Evolutionary conservation across 1,284 basidiomycete genomes (phyloP), one percentile per base, ranked within the genome.

Genomic region (Cryptococcus sp.): DNA sequence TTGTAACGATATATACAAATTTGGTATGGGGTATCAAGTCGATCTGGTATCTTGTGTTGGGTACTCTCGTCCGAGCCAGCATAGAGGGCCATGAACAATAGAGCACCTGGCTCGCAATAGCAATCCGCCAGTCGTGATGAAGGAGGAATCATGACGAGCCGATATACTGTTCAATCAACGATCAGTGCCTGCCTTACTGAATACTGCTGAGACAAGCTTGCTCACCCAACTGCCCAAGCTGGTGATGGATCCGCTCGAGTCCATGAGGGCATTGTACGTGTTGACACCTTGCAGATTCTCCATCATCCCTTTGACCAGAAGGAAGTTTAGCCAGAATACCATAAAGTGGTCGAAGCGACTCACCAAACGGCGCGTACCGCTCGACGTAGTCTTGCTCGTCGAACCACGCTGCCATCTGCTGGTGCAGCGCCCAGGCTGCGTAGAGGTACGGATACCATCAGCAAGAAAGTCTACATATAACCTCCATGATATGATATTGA

Each of bases 351-450:
- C 15, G 47, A 22, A n/a, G 50, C 50, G 15, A 80, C 83, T 60
- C 61, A 86, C 90, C 89, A 72, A 90, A 93, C 43, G 85, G 84
- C 69, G 85, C 85, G 77, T 87, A 88, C 30, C 80, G 79, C 47
- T 80, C 70, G 49, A 92, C 80, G 71, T 81, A 88, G 46, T 72
- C 52, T 17, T 84, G 82, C 27, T 62, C 59, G 62, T 90, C 82
- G 78, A 88, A 81, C 75, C 82, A 93, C 3, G 60, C 47, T 23
- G 82, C 83, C 39, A 85, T 82, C 7, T 72, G 76, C 40, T 68
- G 64, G 81, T 89, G 86, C 80, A 91, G 88, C 30, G 65, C 62
- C 72, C 78, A 83, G 62, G 67, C 71, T 70, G 51, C 8, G 19
- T 8, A 41, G 22, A 17, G 40, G 22, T 6, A n/a, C 3, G 30